These are phyloP conservation scores for Styphnolobium japonicum DNA, from an alignment of 306 rosid species.

Conservation along the genomic window DNA sequence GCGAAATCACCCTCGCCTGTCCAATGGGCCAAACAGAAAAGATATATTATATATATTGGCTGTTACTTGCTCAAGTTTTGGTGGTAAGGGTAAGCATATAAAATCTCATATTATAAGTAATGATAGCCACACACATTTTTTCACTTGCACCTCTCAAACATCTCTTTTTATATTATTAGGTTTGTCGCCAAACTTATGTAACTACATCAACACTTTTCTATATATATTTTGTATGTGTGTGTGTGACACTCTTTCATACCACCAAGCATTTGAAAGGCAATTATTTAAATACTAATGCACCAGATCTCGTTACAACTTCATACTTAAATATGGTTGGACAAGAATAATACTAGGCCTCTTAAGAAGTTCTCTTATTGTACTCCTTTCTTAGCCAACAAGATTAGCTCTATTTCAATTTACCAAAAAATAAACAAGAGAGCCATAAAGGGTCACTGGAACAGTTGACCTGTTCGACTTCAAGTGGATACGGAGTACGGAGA, in stretches of 20 bases:
- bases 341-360: too few relatives aligned
- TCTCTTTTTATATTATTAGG: too few relatives aligned
- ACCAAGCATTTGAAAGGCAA: too few relatives aligned
- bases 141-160: neutral
- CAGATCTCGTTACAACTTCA: too few relatives aligned
- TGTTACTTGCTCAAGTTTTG: neutral
- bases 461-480: neutral
- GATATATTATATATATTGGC: neutral
- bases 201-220: too few relatives aligned
- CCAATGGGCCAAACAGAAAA: neutral
- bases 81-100: neutral
- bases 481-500: neutral
- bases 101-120: neutral
- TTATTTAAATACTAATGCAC: too few relatives aligned
- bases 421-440: neutral
- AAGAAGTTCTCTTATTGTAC: too few relatives aligned
- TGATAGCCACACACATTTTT: neutral
- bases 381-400: too few relatives aligned
- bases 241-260: too few relatives aligned
- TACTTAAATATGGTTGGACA: too few relatives aligned
- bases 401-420: too few relatives aligned
- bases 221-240: too few relatives aligned
- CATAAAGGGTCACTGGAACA: neutral
- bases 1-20: neutral
- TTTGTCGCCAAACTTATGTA: neutral